Evolutionary conservation across 2,329 filamentous ascomycete genomes (phyloP), one percentile per base, ranked within the genome.

Genomic region (Alternaria sp.): DNA sequence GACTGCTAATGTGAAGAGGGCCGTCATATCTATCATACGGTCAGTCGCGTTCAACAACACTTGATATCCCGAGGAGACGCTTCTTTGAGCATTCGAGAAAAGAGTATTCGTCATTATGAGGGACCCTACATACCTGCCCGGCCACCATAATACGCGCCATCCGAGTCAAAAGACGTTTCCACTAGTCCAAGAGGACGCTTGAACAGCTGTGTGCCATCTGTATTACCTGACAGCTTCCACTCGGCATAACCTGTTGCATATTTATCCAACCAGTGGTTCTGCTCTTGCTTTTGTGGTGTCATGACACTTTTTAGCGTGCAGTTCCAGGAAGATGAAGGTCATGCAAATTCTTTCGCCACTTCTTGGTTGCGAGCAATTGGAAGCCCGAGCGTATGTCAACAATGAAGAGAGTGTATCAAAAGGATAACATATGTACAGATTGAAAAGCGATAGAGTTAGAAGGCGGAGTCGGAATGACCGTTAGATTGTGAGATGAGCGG

Each of bases 101-200:
- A 6, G 20, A 25, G 5, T 25, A 45, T n/a, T n/a, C n/a, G n/a
- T n/a, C n/a, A n/a, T n/a, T n/a, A n/a, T n/a, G n/a, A n/a, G n/a
- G n/a, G n/a, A n/a, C n/a, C n/a, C n/a, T 26, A 41, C 46, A 14
- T 56, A 63, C 61, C 61, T 20, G 83, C 83, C 56, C 82, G 74
- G 6, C 83, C 83, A 59, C 82, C 82, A 55, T 75, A 82, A 51
- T 82, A 77, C 6, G 73, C 65, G 4, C 83, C 83, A 69, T 84
- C 83, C 0, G 70, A 68, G 61, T 84, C 82, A 71, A 85, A 85
- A 11, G 77, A 77, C 2, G 72, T 77, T 60, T 85, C 83, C 0
- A 84, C 79, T 6, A 83, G 72, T 1, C 83, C 83, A 1, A 84
- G 63, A 0, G 81, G 81, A 9, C 82, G 73, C 18, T 70, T 71